Percentiles rank a stretch among this genome's conserved stretches.
Evolutionary conservation across 176 grass and related monocot species (phyloP).

Genomic region (Cenchrus americanus): DNA sequence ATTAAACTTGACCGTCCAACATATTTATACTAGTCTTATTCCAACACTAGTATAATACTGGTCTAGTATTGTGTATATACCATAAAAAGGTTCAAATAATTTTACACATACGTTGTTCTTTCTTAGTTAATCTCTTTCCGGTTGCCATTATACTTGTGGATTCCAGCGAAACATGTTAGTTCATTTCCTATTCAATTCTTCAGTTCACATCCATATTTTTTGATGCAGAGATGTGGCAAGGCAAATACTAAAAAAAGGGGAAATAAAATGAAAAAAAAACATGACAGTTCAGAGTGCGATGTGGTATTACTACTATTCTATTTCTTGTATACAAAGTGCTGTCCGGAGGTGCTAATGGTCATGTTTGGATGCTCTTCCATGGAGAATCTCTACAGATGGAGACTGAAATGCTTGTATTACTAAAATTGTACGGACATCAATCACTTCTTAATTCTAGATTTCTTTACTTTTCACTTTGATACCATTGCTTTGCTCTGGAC

Average conservation of each 20-base stretch:
- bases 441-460: neutral
- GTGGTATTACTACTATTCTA: neutral
- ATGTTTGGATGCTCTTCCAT: slow-evolving; percentile 17
- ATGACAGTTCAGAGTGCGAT: neutral
- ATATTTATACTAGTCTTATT: no score
- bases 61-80: no score
- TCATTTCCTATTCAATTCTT: neutral
- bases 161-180: slow-evolving; percentile 18
- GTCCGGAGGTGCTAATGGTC: neutral
- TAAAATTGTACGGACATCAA: neutral
- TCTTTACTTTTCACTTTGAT: neutral
- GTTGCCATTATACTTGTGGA: slow-evolving; percentile 16
- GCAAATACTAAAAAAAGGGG: neutral
- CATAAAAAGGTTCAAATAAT: neutral
- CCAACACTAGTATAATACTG: no score
- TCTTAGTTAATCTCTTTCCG: slow-evolving; percentile 9
- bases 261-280: neutral
- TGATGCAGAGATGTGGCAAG: neutral
- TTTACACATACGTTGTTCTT: neutral
- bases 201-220: slow-evolving; percentile 12
- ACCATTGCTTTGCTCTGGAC: neutral
- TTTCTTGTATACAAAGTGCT: slow-evolving; percentile 3
- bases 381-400: slow-evolving; percentile 39
- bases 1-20: no score
- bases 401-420: slow-evolving; percentile 34